Evolutionary conservation across 2,329 filamentous ascomycete species (phyloP).

Genomic region (Ceratocystis albifundus): DNA sequence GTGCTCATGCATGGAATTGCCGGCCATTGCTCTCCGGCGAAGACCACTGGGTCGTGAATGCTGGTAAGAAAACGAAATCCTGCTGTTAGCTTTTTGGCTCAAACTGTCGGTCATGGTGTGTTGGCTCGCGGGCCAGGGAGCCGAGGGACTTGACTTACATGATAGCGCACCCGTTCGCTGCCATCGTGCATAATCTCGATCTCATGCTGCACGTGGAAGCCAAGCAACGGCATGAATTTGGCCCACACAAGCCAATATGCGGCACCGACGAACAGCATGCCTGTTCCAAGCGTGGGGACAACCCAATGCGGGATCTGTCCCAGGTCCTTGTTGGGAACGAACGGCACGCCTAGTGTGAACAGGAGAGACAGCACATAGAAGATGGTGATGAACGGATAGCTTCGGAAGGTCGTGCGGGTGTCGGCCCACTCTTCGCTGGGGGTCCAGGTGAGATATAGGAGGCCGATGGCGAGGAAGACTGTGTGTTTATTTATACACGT

Average conservation of each 20-base stretch:
- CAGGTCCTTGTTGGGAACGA: conserved; percentile 41
- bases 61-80: not conserved
- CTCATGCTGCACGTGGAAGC: conserved; percentile 18
- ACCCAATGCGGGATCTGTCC: conserved; percentile 46
- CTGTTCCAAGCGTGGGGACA: conserved; percentile 44
- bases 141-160: conserved; percentile 9
- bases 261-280: conserved; percentile 39
- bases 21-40: not conserved
- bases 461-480: conserved; percentile 43
- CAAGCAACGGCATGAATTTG: conserved; percentile 35
- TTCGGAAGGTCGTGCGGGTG: conserved; percentile 38
- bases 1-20: not conserved
- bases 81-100: not conserved
- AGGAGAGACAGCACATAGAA: conserved; percentile 42
- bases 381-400: conserved; percentile 35
- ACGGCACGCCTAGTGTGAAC: conserved; percentile 43
- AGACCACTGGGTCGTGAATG: conserved; percentile 12
- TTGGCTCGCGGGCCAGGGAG: too few species aligned
- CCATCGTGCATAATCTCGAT: conserved; percentile 16
- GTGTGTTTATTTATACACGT: conserved; percentile 36
- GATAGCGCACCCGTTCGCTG: conserved; percentile 19
- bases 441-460: conserved; percentile 41
- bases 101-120: too few species aligned
- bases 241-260: conserved; percentile 45
- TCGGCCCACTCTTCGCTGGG: conserved; percentile 43